These are phyloP conservation scores for Aspergillus puulaauensis DNA, from an alignment of 2,329 filamentous ascomycete genomes.

Conservation along the genomic window DNA sequence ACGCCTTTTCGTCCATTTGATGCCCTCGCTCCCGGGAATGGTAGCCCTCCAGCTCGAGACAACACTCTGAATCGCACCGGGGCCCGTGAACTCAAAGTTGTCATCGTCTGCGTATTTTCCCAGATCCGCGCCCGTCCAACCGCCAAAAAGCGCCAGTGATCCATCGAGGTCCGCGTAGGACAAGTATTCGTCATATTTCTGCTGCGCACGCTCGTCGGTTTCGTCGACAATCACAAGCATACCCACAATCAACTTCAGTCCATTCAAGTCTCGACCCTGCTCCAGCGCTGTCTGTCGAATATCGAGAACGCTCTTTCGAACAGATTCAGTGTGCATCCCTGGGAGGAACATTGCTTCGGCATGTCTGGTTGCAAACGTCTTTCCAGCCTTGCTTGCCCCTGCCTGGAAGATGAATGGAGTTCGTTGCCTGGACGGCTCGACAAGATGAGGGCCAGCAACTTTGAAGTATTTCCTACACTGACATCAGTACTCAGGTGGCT, in stretches of 20 bases:
- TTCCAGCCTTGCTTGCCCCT: neutral
- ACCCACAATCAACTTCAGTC: slow-evolving; percentile 42
- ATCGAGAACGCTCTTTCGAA: neutral
- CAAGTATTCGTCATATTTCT: too few species aligned
- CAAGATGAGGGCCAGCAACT: neutral
- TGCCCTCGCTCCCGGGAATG: slow-evolving; percentile 37
- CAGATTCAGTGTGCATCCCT: neutral
- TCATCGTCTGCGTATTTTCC: neutral
- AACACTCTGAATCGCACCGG: slow-evolving; percentile 43
- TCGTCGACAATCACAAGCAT: slow-evolving; percentile 42
- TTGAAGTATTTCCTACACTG: slow-evolving; percentile 4
- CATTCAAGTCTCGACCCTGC: slow-evolving; percentile 33
- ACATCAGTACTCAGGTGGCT: too few species aligned
- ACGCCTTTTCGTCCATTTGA: slow-evolving; percentile 33
- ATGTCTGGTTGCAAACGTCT: neutral
- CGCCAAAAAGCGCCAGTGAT: too few species aligned
- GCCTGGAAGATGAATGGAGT: slow-evolving; percentile 3
- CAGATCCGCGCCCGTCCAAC: neutral
- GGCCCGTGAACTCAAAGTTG: slow-evolving; percentile 29
- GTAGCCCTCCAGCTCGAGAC: slow-evolving; percentile 43
- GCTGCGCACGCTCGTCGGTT: slow-evolving; percentile 31
- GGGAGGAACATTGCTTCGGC: slow-evolving; percentile 1
- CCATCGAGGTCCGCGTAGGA: too few species aligned
- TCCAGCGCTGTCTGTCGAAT: slow-evolving; percentile 6
- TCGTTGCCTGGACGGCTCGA: neutral